phyloP scores from a whole-genome alignment of 2,329 filamentous ascomycete species.

The Fusarium humuli region DNA sequence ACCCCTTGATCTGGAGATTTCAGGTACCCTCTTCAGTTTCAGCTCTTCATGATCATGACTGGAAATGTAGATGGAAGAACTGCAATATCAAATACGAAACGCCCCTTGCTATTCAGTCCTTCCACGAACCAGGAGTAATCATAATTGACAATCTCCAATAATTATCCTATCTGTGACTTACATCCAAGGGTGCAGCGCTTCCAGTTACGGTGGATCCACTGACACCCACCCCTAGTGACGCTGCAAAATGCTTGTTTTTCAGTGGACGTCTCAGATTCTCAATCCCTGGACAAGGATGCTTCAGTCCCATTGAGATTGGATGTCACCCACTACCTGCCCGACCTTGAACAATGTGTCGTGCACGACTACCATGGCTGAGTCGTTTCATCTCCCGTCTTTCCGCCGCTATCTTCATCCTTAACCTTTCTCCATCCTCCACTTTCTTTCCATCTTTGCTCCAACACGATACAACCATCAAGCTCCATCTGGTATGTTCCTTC shows the following conservation, averaged over 20 bases:
- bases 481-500: slow-evolving; percentile 21
- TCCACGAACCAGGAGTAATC: neutral
- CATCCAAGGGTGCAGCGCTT: neutral
- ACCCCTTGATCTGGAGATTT: slow-evolving; percentile 20
- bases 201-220: slow-evolving; percentile 15
- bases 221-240: slow-evolving; percentile 20
- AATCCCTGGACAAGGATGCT: slow-evolving; percentile 32
- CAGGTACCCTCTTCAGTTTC: slow-evolving; percentile 11
- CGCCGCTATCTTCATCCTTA: slow-evolving; percentile 18
- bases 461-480: slow-evolving; percentile 6
- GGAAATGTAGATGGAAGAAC: neutral
- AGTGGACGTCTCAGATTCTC: slow-evolving; percentile 30
- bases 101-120: neutral
- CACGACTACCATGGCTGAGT: slow-evolving; percentile 20
- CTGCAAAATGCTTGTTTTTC: slow-evolving; percentile 37
- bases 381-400: slow-evolving; percentile 31
- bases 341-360: neutral
- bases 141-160: neutral
- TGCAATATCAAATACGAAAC: neutral
- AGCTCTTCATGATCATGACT: neutral
- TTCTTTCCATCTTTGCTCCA: slow-evolving; percentile 1
- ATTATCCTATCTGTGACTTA: slow-evolving; percentile 2
- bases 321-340: slow-evolving; percentile 25
- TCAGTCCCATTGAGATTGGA: slow-evolving; percentile 35
- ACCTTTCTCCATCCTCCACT: slow-evolving; percentile 9